Evolutionary conservation across 371 early-diverging fungal species (phyloP).

Genomic region (Nematocida minor): DNA sequence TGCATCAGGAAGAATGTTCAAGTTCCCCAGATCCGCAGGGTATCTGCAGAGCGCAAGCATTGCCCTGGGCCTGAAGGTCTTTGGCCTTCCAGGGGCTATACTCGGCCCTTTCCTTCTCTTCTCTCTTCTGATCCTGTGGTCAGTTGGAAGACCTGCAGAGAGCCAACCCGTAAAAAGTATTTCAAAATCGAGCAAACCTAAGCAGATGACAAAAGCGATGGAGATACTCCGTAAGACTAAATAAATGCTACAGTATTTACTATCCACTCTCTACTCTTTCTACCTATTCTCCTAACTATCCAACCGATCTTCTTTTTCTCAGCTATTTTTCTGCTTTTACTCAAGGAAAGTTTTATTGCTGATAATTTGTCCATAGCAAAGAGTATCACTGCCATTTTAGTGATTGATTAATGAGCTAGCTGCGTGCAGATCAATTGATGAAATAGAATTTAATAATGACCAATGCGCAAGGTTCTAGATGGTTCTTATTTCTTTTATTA

Average conservation of each 20-base stretch:
- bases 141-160: background rate
- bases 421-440: no score
- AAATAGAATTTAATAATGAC: no score
- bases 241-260: background rate
- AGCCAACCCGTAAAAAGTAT: background rate
- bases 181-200: background rate
- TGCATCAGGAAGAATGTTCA: background rate
- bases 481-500: no score
- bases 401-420: no score
- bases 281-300: no score
- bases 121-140: constrained; percentile 16
- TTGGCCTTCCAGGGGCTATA: constrained; percentile 27
- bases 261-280: background rate
- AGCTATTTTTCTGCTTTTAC: no score
- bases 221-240: constrained; percentile 43
- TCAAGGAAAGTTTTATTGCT: no score
- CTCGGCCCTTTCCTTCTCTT: constrained; percentile 35
- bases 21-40: background rate
- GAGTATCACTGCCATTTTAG: no score
- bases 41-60: background rate
- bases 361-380: no score
- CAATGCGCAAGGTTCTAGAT: no score
- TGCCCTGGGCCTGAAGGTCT: constrained; percentile 13
- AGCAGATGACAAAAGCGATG: background rate
- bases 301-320: no score